Evolutionary conservation across 1,284 basidiomycete genomes (phyloP), one percentile per base, ranked within the genome.

Genomic region (Irpex sp.): DNA sequence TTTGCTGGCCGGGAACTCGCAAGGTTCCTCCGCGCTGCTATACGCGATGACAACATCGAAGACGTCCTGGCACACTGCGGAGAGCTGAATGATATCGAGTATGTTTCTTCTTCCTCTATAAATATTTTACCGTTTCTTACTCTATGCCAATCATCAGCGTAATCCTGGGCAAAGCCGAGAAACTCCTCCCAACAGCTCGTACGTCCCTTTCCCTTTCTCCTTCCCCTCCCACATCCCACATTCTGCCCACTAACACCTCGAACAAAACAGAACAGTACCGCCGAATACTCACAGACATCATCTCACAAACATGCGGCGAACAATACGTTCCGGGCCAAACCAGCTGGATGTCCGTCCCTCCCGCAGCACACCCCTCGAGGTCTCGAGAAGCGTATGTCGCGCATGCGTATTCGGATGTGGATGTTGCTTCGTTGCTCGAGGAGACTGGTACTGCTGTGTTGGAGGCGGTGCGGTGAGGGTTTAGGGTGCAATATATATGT

Each of bases 31-130:
- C 81, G 83, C 66, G 82, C 83, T 54, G 85, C 87, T 3, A 77
- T 85, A 38, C 81, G 86, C 49, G 78, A 79, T 5, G 80, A 82
- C 44, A 81, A 78, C 62, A 71, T 76, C 38, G 82, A 86, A 36
- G 85, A 88, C 69, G 78, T 83, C 19, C 69, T 79, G 1, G 85
- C 82, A 5, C 73, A 91, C 3, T 81, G 81, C 17, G 76, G 79
- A 13, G 89, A 92, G 71, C 74, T 90, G 19, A 82, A 85, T 63
- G 89, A 87, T 68, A 79, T 91, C 44, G 79, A 82, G 89, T 90
- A 62, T 55, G 85, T 78, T n/a, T n/a, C 48, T 17, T 21, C 15
- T 47, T 19, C 17, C 31, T 19, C 61, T 65, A 34, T 5, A 52
- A 59, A 60, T 37, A 64, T 61, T 34, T 57, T 48, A 8, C 26